These are phyloP conservation scores for Globisporangium irregulare DNA, from an alignment of 352 stramenopile species.

Conservation along the genomic window DNA sequence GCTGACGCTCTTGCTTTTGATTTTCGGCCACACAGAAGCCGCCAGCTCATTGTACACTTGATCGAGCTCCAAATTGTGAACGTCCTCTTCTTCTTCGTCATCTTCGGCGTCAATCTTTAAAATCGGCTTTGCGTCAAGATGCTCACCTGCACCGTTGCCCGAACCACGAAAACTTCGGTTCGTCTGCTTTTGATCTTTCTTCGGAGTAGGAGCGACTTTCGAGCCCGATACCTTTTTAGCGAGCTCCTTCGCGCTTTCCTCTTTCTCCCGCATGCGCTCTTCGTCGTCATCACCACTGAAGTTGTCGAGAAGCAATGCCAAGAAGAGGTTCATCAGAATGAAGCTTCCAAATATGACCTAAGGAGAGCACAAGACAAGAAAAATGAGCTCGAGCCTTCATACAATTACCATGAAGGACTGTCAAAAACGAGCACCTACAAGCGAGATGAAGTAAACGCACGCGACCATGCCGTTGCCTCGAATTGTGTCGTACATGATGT, in stretches of 20 bases:
- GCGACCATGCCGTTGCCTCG: constrained; percentile 63
- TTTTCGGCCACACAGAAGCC: not conserved
- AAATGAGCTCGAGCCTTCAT: not conserved
- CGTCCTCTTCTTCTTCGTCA: constrained; percentile 39
- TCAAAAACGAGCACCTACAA: constrained; percentile 34
- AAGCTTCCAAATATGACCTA: constrained; percentile 89
- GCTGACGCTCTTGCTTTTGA: not conserved
- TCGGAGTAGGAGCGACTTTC: constrained; percentile 38
- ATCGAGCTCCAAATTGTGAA: constrained; percentile 22
- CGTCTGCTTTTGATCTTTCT: constrained; percentile 13
- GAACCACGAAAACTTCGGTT: constrained; percentile 23
- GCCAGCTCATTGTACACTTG: constrained; percentile 21
- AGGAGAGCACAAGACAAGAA: not conserved
- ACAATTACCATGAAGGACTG: not conserved
- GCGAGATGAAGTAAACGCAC: constrained; percentile 85
- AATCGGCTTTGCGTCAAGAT: constrained; percentile 12
- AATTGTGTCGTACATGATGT: constrained; percentile 92
- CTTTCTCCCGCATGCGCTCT: constrained; percentile 30
- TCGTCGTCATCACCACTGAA: constrained; percentile 79
- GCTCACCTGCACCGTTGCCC: not conserved
- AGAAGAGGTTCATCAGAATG: constrained; percentile 93
- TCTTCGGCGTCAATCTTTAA: constrained; percentile 26
- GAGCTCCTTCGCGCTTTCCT: constrained; percentile 47
- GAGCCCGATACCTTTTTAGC: constrained; percentile 59
- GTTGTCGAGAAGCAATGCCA: constrained; percentile 90